Conservation (phyloP, 1,284 basidiomycete genomes). For the Hymenochaete sp. region DNA sequence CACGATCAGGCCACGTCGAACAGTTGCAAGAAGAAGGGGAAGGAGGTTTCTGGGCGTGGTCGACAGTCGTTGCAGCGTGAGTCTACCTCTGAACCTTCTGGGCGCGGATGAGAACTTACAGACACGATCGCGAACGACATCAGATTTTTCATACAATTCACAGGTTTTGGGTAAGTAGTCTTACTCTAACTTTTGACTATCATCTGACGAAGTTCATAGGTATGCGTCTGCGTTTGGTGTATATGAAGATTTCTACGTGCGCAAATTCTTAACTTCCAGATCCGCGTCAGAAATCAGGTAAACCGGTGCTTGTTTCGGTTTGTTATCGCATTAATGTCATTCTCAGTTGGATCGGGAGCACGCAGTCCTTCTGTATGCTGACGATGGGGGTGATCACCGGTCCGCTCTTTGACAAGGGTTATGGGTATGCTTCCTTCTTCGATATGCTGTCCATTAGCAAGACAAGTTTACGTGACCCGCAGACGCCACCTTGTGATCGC, state of each 20-base stretch:
- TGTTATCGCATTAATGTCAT: not conserved
- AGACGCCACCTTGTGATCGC: constrained; percentile 34
- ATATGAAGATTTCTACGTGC: constrained; percentile 17
- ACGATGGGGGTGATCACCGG: constrained; percentile 12
- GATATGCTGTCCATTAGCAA: not conserved
- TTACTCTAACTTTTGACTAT: not conserved
- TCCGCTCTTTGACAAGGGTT: constrained; percentile 13
- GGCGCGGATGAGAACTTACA: not conserved
- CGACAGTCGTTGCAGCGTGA: constrained; percentile 10
- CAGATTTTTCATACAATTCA: constrained; percentile 11
- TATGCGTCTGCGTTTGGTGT: constrained; percentile 14
- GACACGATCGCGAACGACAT: not conserved
- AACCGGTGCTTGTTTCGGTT: not conserved
- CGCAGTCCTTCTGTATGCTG: constrained; percentile 12
- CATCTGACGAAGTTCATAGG: not conserved
- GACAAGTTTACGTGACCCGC: not conserved
- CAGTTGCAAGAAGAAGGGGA: not conserved
- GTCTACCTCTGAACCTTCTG: not conserved
- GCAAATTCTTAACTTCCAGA: constrained; percentile 7
- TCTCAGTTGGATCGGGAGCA: constrained; percentile 16
- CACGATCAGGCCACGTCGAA: no score
- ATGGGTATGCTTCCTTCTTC: constrained; percentile 7
- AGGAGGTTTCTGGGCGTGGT: constrained; percentile 13
- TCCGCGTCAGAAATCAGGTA: constrained; percentile 16
- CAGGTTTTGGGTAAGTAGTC: constrained; percentile 10